Base-by-base conservation (phyloP, 352 stramenopile species). In the Phytopythium kandeliae region DNA sequence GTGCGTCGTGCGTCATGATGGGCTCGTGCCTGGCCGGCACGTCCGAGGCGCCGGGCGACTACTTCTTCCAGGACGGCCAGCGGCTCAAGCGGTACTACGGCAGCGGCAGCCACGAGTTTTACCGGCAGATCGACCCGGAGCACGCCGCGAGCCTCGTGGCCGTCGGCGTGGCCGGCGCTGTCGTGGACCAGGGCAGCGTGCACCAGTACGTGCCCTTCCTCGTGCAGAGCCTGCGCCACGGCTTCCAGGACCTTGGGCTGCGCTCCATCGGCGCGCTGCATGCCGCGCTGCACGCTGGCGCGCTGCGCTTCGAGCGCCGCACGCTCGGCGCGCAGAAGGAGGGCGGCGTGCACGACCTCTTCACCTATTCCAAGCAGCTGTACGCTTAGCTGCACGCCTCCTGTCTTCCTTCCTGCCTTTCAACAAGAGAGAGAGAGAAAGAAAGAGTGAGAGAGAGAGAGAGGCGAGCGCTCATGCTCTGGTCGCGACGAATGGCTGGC, bases 41-140 rank as follows among this genome's bases (percentile, higher is more conserved):
- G 12, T 93, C 98, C 40, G 97, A 99, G 71, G 89, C 96, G 22
- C 97, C 97, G 5, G 97, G 97, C 26, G 94, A 99, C 65, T 99
- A 99, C 72, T 99, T 98, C 66, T 99, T 98, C 65, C 95, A 99
- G 78, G 96, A 99, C 63, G 97, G 97, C 33, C 92, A 98, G 59
- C 92, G 97, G 37, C 79, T 99, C 25, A 99, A 99, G 78, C 86
- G 96, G 48, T 99, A 99, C 85, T 88, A 97, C 60, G 97, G 97
- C 50, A 99, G 98, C 86, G 95, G 97, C 30, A 98, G 86, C 61
- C 78, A 99, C 54, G 97, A 99, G 71, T 97, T 65, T 44, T 67
- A 67, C 55, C 59, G 58, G 19, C 58, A 71, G 42, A 49, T 57
- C 4, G 47, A 64, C 37, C 90, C 42, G 96, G 78, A 75, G 17